Evolutionary conservation across 495 filamentous ascomycete species (phyloP).

Genomic region (Friedmanniomyces endolithicus): DNA sequence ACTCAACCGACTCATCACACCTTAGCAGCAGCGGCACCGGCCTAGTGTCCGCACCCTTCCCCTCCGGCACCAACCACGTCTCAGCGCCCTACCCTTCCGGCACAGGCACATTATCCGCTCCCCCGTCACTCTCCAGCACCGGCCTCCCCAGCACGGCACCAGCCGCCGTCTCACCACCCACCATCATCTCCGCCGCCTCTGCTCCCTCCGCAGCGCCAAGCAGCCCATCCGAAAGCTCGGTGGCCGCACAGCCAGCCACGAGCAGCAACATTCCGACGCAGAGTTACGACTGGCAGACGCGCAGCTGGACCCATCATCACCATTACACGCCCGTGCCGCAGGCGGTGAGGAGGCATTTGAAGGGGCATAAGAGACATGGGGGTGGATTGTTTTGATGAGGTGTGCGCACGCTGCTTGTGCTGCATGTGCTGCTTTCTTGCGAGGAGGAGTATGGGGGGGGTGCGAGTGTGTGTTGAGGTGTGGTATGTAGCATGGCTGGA

Average conservation of each 20-base stretch:
- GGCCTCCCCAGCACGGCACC: no score
- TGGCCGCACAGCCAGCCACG: neutral
- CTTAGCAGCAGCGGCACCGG: neutral
- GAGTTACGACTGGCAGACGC: neutral
- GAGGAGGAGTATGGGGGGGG: neutral
- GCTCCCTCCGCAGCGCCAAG: neutral
- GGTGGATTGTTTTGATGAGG: neutral
- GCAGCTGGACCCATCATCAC: neutral
- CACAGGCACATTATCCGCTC: neutral
- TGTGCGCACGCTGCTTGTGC: no score
- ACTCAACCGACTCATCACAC: neutral
- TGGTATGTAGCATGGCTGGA: no score
- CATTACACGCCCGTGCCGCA: neutral
- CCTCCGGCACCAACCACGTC: neutral
- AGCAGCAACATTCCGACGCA: neutral
- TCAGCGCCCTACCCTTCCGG: neutral
- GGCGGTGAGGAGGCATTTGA: conserved; percentile 3
- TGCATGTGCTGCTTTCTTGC: no score
- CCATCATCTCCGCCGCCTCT: neutral
- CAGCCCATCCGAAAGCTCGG: conserved; percentile 4
- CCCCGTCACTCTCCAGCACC: neutral
- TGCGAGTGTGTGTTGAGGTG: no score
- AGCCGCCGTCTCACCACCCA: neutral
- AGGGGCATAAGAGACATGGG: conserved; percentile 6
- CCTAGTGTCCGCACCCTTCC: neutral